Conservation (phyloP, 1,139 yeast species). For the Geotrichum europaeum region DNA sequence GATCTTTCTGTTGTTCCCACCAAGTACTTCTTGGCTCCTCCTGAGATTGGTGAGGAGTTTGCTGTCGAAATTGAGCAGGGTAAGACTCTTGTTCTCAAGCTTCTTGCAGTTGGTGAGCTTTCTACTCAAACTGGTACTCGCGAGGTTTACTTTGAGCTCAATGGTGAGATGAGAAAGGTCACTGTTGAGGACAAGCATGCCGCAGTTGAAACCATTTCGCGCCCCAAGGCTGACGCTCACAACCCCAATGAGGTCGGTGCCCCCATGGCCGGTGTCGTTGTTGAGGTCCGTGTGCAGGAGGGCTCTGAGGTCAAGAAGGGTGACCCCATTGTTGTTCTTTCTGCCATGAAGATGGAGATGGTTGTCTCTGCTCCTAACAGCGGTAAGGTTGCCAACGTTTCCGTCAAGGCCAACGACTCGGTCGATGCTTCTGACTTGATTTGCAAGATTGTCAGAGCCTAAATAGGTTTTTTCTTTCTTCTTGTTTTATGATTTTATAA, state of each 20-base stretch:
- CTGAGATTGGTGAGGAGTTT: conserved; percentile 81
- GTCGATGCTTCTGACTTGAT: conserved; percentile 90
- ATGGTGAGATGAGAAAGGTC: conserved; percentile 97
- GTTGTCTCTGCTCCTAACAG: conserved; percentile 86
- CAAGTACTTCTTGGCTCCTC: conserved; percentile 78
- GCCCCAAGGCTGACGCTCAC: conserved; percentile 83
- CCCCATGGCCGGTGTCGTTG: conserved; percentile 99
- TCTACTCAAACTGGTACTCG: conserved; percentile 80
- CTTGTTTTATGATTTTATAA: background rate
- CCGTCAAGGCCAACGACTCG: conserved; percentile 84
- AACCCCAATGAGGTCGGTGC: conserved; percentile 95
- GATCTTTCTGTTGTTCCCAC: conserved; percentile 94
- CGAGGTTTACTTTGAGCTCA: conserved; percentile 95
- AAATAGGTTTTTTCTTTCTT: background rate
- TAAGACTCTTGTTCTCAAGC: conserved; percentile 83
- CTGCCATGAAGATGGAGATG: conserved; percentile 99
- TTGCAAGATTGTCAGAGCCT: conserved; percentile 40
- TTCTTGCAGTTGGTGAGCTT: conserved; percentile 89
- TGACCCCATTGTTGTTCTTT: conserved; percentile 86
- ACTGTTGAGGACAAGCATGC: conserved; percentile 84
- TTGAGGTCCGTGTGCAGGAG: conserved; percentile 84
- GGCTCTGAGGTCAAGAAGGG: conserved; percentile 93
- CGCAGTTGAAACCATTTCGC: conserved; percentile 73
- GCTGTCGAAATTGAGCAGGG: conserved; percentile 90
- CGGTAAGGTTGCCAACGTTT: conserved; percentile 73